phyloP scores from a whole-genome alignment of 73 alveolate genomes.

The Stentor coeruleus region DNA sequence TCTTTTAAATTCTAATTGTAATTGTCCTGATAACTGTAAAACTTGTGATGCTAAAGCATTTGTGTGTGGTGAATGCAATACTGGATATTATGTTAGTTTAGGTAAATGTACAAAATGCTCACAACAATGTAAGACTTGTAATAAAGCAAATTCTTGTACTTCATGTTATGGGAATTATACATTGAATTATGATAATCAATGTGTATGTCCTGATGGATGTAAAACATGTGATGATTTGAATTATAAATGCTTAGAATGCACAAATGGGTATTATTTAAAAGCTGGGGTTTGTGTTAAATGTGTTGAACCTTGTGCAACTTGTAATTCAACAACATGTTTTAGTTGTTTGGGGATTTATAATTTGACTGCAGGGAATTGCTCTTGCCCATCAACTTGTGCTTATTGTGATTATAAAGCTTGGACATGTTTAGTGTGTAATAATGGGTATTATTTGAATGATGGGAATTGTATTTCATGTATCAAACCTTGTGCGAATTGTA shows the following conservation, averaged over 20 bases:
- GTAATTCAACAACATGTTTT: neutral
- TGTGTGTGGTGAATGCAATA: neutral
- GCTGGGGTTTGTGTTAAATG: neutral
- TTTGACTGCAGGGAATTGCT: neutral
- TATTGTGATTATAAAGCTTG: no score
- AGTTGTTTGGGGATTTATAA: neutral
- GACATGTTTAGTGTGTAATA: no score
- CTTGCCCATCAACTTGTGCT: no score
- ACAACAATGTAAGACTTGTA: neutral
- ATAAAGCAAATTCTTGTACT: neutral
- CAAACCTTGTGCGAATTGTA: neutral
- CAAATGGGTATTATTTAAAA: neutral
- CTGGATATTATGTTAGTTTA: neutral
- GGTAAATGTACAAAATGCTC: neutral
- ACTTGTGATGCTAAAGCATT: neutral
- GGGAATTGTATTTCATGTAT: neutral
- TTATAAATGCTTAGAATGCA: neutral
- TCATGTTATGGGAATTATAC: neutral
- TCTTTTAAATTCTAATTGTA: neutral
- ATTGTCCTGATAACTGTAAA: neutral
- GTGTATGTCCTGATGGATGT: neutral
- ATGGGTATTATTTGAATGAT: neutral
- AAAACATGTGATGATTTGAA: neutral
- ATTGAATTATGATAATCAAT: no score
- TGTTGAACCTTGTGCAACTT: neutral